These are phyloP conservation scores for Dichotomopilus funicola DNA, from an alignment of 2,329 filamentous ascomycete genomes.

Conservation along the genomic window DNA sequence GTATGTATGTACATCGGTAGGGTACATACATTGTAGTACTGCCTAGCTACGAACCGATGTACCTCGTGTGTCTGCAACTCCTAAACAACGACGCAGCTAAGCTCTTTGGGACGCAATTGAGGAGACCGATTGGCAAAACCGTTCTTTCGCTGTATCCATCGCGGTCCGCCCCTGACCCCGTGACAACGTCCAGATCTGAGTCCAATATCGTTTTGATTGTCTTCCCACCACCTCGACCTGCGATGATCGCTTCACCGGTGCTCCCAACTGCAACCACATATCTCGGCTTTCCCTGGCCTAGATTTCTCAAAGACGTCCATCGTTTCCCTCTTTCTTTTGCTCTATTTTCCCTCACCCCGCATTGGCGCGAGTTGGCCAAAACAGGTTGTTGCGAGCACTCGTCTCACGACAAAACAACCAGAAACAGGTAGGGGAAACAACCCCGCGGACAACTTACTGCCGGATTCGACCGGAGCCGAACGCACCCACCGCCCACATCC, in stretches of 20 bases:
- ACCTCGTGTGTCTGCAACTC: neutral
- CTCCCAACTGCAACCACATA: constrained; percentile 9
- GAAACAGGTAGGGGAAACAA: constrained; percentile 2
- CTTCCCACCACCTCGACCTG: constrained; percentile 1
- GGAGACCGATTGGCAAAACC: neutral
- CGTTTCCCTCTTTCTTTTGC: neutral
- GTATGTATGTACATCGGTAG: neutral
- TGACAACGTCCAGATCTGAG: constrained; percentile 12
- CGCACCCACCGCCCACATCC: neutral
- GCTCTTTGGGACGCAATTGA: constrained; percentile 2
- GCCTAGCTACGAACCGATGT: neutral
- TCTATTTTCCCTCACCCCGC: neutral
- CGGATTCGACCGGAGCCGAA: neutral
- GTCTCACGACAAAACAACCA: constrained; percentile 1
- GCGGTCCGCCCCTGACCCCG: constrained; percentile 8
- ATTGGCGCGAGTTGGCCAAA: neutral
- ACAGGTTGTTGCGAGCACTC: neutral
- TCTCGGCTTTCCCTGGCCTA: neutral
- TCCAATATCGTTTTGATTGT: constrained; percentile 11
- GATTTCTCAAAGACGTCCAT: neutral
- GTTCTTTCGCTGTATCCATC: neutral
- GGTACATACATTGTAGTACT: neutral
- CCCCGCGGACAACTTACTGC: neutral
- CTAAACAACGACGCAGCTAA: constrained; percentile 5
- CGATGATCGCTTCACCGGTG: constrained; percentile 13